Base-by-base conservation (phyloP, 352 stramenopile species). In the Phytophthora syringae region DNA sequence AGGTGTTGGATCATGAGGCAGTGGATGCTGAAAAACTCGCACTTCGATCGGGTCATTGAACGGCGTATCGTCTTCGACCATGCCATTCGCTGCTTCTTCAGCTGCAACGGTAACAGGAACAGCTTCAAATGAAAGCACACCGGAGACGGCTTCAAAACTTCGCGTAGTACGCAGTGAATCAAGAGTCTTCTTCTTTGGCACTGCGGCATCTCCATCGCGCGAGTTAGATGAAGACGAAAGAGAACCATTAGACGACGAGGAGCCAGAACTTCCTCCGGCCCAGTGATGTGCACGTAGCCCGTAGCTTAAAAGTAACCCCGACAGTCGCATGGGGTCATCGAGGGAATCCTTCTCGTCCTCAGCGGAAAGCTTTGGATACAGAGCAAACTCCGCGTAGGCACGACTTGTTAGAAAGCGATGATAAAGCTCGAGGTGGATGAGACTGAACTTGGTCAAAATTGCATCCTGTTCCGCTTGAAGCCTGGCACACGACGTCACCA, bases 341-440 rank as follows among this genome's bases (percentile, higher is more conserved):
- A 93, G 90, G 0, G 67, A 71, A 25, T 75, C 70, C n/a, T 69
- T 76, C 44, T 79, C 74, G n/a, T 93, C 75, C 20, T 90, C 80
- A 51, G 64, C 49, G 9, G 72, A 66, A 18, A 87, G 61, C 3
- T 78, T 82, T 15, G 81, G 76, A 52, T 95, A 95, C n/a, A 95
- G 64, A 15, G 86, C 74, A 68, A 95, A 95, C 52, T 94, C 88
- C 6, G 84, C 86, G 49, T 93, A 94, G 11, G 88, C 88, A 25
- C 83, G 84, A 37, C 88, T 95, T 21, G 85, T 92, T 18, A 95
- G 61, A 48, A 95, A 95, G 2, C 88, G 85, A 52, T 93, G 86
- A 67, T 94, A 95, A 10, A 95, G 61, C 64, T 95, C 88, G 21
- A 92, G 56, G 47, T 95, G 85, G 54, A 94, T 94, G n/a, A 93